Base-by-base conservation (phyloP, 2,329 filamentous ascomycete genomes). In the Fusarium pseudonygamai region DNA sequence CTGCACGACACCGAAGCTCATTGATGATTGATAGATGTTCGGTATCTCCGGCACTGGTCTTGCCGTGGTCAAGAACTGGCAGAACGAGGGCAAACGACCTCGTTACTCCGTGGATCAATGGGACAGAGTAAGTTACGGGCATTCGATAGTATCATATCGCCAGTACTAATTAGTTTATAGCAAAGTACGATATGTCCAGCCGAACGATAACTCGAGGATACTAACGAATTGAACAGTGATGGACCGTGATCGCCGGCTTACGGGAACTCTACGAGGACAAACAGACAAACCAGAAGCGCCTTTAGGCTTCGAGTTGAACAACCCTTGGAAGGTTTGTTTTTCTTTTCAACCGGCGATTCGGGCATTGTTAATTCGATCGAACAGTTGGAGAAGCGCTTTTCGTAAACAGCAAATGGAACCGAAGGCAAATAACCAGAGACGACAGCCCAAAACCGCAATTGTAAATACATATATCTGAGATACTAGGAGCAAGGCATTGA, bases 61-160 rank as follows among this genome's bases (percentile, higher is more conserved):
- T 73, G 87, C 87, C 43, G 86, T 86, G 73, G 82, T 91, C 75
- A 88, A 85, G 79, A 85, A 86, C 75, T 85, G 85, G 83, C 85
- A 88, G 74, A 91, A 90, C 80, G 89, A 89, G 69, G 87, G 88
- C 77, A 91, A 90, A 84, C 85, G 87, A 76, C 84, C 86, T 61
- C 87, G 90, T 74, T 89, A 88, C 79, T 89, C 87, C 13, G 69
- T 91, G 64, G 90, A 91, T 77, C 86, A 88, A 77, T 92, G 90
- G 90, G 90, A 91, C 75, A 88, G 81, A 82, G 89, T 91, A 81
- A 73, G 85, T 80, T 50, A 46, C 57, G 24, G 36, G 37, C 46
- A 47, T 34, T 30, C 39, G 28, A 39, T 18, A 34, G 37, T 32
- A 43, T 58, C 34, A 32, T 30, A 32, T 57, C 39, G 52, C 5